Evolutionary conservation across 176 grass and related monocot species (phyloP), one percentile per base, ranked within the genome.

Genomic region (Oropetium thomaeum): DNA sequence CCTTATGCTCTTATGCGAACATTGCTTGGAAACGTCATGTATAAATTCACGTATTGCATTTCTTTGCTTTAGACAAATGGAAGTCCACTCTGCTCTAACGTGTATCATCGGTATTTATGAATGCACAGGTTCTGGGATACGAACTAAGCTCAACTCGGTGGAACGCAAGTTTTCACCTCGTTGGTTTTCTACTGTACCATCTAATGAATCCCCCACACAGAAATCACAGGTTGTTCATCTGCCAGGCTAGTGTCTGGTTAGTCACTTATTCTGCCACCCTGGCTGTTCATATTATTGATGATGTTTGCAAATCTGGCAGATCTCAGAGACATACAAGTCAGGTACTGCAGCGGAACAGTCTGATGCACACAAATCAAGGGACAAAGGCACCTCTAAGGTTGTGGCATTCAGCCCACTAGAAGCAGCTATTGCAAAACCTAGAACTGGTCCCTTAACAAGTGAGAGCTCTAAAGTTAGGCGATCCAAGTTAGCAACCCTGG

Each of bases 381-480:
- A 84, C 28, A 62, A 29, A 38, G 40, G 6, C n/a, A 61, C n/a
- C 37, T 79, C 84, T 33, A 87, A 93, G 59, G 88, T 93, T 70
- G 4, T 55, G 44, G 96, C 84, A 37, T 90, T 86, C 85, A 99
- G 92, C 67, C 96, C 89, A 38, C 44, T 92, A 38, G 96, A 99
- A 73, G 87, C 81, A 26, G 32, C 63, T 73, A 58, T 85, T 10
- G 35, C 76, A 25, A 85, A 87, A 76, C 86, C 69, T 47, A 84
- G 92, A 65, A 92, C 82, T 77, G 67, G 91, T 47, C 72, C 81
- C 17, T 86, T 99, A 61, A 76, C 76, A 78, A 77, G 44, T 51
- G 89, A 88, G 73, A 99, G 96, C 67, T 68, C 69, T 11, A 99
- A 95, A 86, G 84, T 95, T 17, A 95, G 77, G 72, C 63, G 84